Percentiles rank a stretch among this genome's conserved stretches.
These are phyloP conservation scores for Globisporangium paddicum DNA, from an alignment of 352 stramenopile species.

Conservation along the genomic window DNA sequence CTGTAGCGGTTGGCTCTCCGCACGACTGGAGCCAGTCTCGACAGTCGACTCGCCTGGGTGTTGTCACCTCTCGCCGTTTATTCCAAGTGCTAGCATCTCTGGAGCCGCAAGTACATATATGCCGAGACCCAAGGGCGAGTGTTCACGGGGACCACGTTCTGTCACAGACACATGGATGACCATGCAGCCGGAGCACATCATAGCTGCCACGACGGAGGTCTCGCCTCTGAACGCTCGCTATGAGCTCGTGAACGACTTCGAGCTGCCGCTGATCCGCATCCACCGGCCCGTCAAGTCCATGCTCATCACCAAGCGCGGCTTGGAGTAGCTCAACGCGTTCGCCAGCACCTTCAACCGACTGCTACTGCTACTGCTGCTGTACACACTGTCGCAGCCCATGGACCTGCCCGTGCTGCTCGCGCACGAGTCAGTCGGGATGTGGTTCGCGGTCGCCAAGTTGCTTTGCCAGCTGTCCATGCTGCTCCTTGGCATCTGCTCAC, in stretches of 20 bases:
- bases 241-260: neutral
- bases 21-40: too few species aligned
- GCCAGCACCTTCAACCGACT: neutral
- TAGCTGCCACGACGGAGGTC: too few species aligned
- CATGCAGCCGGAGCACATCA: too few species aligned
- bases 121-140: too few species aligned
- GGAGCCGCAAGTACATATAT: too few species aligned
- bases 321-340: neutral
- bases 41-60: too few species aligned
- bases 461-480: neutral
- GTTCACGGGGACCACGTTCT: too few species aligned
- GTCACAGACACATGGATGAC: too few species aligned
- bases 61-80: too few species aligned
- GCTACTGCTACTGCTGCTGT: neutral
- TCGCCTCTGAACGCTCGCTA: neutral
- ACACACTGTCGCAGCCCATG: neutral
- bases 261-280: neutral
- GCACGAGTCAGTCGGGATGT: neutral
- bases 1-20: too few species aligned
- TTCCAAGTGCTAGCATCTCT: too few species aligned
- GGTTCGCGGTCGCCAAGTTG: neutral
- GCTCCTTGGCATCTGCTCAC: neutral
- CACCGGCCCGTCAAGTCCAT: constrained; percentile 1
- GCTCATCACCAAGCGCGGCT: neutral
- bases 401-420: neutral